Evolutionary conservation across 345 rosid genomes (phyloP).

Genomic region (Dovyalis caffra): DNA sequence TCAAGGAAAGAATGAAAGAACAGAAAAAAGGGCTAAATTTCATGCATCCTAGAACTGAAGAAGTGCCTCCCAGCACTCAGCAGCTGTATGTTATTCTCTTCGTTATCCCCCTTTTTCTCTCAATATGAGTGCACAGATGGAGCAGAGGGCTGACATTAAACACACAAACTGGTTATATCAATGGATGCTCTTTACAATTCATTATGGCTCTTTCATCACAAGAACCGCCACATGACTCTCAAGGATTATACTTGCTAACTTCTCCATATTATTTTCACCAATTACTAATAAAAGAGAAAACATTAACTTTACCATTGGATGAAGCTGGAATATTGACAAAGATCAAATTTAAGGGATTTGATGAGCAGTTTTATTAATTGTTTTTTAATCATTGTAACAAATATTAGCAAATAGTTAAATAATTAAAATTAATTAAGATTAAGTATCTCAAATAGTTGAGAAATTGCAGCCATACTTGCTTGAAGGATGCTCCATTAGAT

Average conservation of each 20-base stretch:
- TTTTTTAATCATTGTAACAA: neutral
- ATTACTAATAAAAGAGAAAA: neutral
- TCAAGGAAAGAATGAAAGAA: neutral
- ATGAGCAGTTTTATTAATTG: neutral
- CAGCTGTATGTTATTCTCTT: neutral
- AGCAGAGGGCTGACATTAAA: neutral
- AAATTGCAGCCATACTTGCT: conserved; percentile 59
- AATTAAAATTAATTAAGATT: conserved; percentile 13
- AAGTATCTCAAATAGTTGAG: conserved; percentile 8
- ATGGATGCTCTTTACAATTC: neutral
- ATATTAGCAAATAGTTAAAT: neutral
- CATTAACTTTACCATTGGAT: neutral
- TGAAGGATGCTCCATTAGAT: conserved; percentile 82
- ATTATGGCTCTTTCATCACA: neutral
- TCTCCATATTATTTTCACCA: neutral
- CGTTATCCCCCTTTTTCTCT: neutral
- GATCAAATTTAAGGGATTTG: neutral
- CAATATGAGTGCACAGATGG: neutral
- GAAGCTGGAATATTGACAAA: neutral
- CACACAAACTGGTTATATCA: neutral
- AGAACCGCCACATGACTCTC: neutral
- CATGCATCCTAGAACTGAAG: neutral
- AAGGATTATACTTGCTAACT: neutral
- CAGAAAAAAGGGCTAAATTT: neutral
- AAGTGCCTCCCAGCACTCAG: neutral